phyloP scores from a whole-genome alignment of 305 asterid genomes.

The Fraxinus floribunda region DNA sequence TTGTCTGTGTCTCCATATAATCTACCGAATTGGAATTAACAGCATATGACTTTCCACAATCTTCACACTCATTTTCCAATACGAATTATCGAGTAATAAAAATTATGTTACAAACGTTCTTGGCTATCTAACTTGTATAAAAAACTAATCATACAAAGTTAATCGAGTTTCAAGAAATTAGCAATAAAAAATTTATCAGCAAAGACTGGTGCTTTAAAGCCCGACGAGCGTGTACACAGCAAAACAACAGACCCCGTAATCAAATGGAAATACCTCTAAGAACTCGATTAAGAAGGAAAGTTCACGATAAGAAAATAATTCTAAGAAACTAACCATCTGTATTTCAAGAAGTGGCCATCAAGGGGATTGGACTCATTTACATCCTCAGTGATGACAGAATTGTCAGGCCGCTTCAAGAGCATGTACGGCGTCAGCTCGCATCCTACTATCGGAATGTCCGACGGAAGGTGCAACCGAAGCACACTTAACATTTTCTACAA shows the following conservation, averaged over 20 bases:
- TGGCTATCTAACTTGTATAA: not conserved
- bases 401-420: constrained; percentile 57
- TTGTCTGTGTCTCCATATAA: not conserved
- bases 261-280: not conserved
- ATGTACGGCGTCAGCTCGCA: constrained; percentile 71
- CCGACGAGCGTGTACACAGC: not conserved
- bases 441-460: constrained; percentile 74
- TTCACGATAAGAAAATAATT: not conserved
- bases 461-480: constrained; percentile 72
- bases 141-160: not conserved
- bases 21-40: not conserved
- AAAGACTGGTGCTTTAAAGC: not conserved
- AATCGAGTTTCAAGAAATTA: constrained; percentile 10
- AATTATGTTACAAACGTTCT: not conserved
- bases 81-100: not conserved
- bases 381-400: constrained; percentile 50
- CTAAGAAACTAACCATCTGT: constrained; percentile 51
- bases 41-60: not conserved
- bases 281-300: not conserved
- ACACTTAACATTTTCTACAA: constrained; percentile 60
- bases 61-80: not conserved
- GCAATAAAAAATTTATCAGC: not conserved
- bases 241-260: not conserved
- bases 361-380: constrained; percentile 55
- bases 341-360: constrained; percentile 61